Base-by-base conservation (phyloP, 1,139 yeast species). In the Hansenula lynferdii region DNA sequence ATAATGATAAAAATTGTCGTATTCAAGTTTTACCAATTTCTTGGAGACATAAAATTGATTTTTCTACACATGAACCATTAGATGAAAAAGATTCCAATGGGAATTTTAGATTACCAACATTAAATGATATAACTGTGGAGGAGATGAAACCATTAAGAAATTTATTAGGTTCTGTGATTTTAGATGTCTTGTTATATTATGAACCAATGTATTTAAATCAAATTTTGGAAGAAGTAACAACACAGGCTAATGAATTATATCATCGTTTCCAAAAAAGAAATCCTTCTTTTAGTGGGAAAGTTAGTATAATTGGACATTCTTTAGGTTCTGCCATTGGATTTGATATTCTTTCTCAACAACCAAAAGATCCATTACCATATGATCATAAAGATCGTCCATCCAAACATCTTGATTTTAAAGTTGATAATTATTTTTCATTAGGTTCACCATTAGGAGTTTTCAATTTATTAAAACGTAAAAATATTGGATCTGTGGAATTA, bases 381-480 rank as follows among this genome's bases (percentile, higher is more conserved):
- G 40, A 22, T 11, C 24, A 8, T 33, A 31, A 22, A 22, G 39
- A 40, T 27, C 36, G 26, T 12, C 16, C 25, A 3, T 6, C 45
- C 17, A 56, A 55, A 18, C 69, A 70, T 28, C 65, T 90, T 26
- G 68, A 73, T 28, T 92, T 92, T 56, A 75, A 80, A 12, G 89
- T 86, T 3, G 79, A 79, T 14, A 84, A 84, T 50, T 70, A 82
- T 47, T 89, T 89, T 55, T 75, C 89, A 22, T 75, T 84, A 15
- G 98, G 98, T 0, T 85, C 96, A 3, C 97, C 97, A 1, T 79
- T 84, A 17, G 97, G 96, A 3, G 80, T 89, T 34, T 89, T 92
- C 61, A 82, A 84, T 54, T 63, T 87, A 22, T 69, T 86, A 29
- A 78, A 76, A 47, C 74, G 79, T 33, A 73, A 72, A 37, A 75